Conservation (phyloP, 805 yeast species). For the Nakazawaea molendinolei region DNA sequence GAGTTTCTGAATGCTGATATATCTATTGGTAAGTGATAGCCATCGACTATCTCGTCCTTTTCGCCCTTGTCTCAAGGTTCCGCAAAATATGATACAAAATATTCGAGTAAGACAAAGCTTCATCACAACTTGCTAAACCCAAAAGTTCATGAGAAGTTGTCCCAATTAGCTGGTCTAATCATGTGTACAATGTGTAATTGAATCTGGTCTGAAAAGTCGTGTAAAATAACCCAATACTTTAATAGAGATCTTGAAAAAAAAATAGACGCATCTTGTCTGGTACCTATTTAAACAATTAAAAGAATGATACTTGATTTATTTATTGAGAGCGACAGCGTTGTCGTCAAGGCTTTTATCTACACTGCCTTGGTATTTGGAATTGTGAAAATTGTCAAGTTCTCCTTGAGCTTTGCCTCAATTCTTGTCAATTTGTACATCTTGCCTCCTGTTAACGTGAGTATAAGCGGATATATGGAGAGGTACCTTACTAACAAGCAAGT, state of each 20-base stretch:
- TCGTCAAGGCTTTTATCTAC: constrained; percentile 24
- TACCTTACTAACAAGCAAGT: constrained; percentile 19
- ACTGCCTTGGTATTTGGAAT: constrained; percentile 54
- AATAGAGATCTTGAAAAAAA: neutral
- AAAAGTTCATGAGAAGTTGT: too few relatives aligned
- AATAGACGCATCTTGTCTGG: neutral
- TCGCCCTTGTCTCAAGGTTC: too few relatives aligned
- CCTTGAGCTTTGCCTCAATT: constrained; percentile 45
- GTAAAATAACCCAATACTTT: too few relatives aligned
- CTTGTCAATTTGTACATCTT: constrained; percentile 57
- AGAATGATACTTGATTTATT: neutral
- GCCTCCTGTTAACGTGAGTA: constrained; percentile 42
- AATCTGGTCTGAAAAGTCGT: too few relatives aligned
- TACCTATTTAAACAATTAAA: neutral
- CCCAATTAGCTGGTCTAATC: too few relatives aligned
- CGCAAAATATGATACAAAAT: too few relatives aligned
- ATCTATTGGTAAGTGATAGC: too few relatives aligned
- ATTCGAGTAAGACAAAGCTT: too few relatives aligned
- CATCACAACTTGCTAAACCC: too few relatives aligned
- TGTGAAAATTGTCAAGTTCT: constrained; percentile 43
- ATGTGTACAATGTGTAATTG: too few relatives aligned
- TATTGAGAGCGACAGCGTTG: neutral
- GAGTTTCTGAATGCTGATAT: constrained; percentile 6
- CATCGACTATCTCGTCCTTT: too few relatives aligned
- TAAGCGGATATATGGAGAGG: too few relatives aligned